Conservation (phyloP, 768 basidiomycete genomes). For the Myochromella boudieri region DNA sequence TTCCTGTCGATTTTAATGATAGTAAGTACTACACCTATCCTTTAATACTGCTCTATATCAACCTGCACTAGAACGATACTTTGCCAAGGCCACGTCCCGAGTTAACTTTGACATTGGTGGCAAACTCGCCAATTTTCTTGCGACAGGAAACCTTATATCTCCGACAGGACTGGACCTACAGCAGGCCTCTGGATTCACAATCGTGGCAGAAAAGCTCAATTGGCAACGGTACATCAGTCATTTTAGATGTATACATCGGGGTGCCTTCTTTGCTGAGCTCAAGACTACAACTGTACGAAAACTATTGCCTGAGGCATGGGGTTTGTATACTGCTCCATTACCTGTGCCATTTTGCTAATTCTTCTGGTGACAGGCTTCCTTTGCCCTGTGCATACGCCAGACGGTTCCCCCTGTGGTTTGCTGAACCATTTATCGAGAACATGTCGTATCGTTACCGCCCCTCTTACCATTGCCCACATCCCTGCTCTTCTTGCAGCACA, state of each 20-base stretch:
- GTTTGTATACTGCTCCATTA: slow-evolving; percentile 39
- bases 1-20: slow-evolving; percentile 85
- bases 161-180: slow-evolving; percentile 95
- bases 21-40: slow-evolving; percentile 47
- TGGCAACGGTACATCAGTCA: slow-evolving; percentile 98
- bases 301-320: slow-evolving; percentile 96
- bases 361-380: slow-evolving; percentile 69
- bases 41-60: too few species aligned
- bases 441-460: slow-evolving; percentile 84
- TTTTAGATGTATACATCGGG: slow-evolving; percentile 97
- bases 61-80: slow-evolving; percentile 65
- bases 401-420: slow-evolving; percentile 96
- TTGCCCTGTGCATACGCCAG: slow-evolving; percentile 98
- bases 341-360: not conserved
- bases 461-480: slow-evolving; percentile 74
- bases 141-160: slow-evolving; percentile 94
- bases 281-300: slow-evolving; percentile 98
- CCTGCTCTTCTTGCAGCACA: slow-evolving; percentile 79
- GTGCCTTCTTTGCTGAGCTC: slow-evolving; percentile 97
- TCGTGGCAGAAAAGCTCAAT: slow-evolving; percentile 98
- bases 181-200: slow-evolving; percentile 98
- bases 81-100: slow-evolving; percentile 69
- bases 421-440: slow-evolving; percentile 94
- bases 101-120: slow-evolving; percentile 92
- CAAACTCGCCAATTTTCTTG: slow-evolving; percentile 90